Base-by-base conservation (phyloP, 2,329 filamentous ascomycete species). In the Raffaelea arxii region DNA sequence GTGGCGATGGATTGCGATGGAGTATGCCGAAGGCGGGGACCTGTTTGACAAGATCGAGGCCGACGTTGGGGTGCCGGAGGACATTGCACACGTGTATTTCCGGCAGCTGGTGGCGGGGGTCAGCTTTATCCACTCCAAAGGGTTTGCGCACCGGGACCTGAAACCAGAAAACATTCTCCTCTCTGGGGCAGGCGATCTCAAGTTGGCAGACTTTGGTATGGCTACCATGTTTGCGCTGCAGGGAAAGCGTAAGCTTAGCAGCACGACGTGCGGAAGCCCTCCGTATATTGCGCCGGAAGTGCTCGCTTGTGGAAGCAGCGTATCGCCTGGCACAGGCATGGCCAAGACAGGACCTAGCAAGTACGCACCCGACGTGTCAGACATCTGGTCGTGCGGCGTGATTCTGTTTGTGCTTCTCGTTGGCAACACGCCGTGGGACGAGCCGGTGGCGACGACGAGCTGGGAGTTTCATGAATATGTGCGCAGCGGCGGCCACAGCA, bases 31-130 rank as follows among this genome's bases (percentile, higher is more conserved):
- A 57, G 92, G 92, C 37, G 92, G 92, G 11, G 92, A 98, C 62
- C 74, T 98, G 7, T 98, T 98, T 64, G 92, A 98, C 78, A 98
- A 98, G 71, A 97, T 98, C 56, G 94, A 98, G 67, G 90, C 92
- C 18, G 92, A 98, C 63, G 86, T 91, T 39, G 92, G 92, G 41
- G 88, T 97, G n/a, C 79, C 84, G 6, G 82, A 94, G 63, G 87
- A 97, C 61, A 88, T 98, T 60, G 91, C 92, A 27, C 94, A 98
- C 62, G 80, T 96, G 51, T 98, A 97, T 69, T 98, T 98, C 63
- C 77, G 83, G 3, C 92, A 98, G 67, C 77, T 98, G 51, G 77
- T 97, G 56, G 82, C 82, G 60, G 92, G 91, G 9, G 86, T 97
- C 51, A 84, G 84, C 59, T 98, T 90, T 67, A 94, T 97, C 77